phyloP scores from a whole-genome alignment of 129 eudicot species.

The Helianthus annuus region HanXRQr2.0-SUNRISE NC_035446.2:127907943-127908442 shows the following conservation, averaged over 20 bases:
- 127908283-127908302: conserved; percentile 58
- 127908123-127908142: conserved; percentile 14
- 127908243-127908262: background rate
- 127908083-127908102: background rate
- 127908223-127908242: background rate
- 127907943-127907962: conserved; percentile 75
- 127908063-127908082: background rate
- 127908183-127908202: background rate
- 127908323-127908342: conserved; percentile 73
- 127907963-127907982: conserved; percentile 57
- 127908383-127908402: background rate
- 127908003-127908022: conserved; percentile 6
- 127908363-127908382: background rate
- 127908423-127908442: conserved; percentile 19
- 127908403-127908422: background rate
- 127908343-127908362: conserved; percentile 45
- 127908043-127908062: background rate
- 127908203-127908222: conserved; percentile 2
- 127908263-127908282: conserved; percentile 18
- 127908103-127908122: background rate
- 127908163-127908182: background rate
- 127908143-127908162: background rate
- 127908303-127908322: conserved; percentile 69
- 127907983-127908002: conserved; percentile 61
- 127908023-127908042: background rate